Evolutionary conservation across 306 rosid genomes (phyloP), one percentile per base, ranked within the genome.

Genomic region (Pterocarpus santalinus): DNA sequence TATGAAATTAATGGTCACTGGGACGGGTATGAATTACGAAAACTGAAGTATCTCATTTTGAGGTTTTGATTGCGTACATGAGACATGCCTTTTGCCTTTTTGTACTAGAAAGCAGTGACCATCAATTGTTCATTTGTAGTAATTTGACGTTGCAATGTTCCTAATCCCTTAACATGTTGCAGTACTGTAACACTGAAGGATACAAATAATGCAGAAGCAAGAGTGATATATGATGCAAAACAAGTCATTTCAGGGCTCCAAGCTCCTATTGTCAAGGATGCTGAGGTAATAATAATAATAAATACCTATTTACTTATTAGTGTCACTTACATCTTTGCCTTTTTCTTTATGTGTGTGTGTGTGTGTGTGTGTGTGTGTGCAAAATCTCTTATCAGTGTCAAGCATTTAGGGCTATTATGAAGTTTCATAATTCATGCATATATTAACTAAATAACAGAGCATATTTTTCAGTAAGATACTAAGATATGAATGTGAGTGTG

Each of bases 1-100:
- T 90, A 72, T 65, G 92, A 85, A 87, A 73, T 90, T 73, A 64
- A 87, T 65, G 97, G 94, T 64, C 94, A 86, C 2, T 92, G 94
- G 97, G 94, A 92, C 67, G 90, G 88, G 97, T 92, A 84, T 8
- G 61, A 15, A n/a, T 8, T 4, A 55, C 14, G 57, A 52, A 52
- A 13, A 12, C 14, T 51, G 43, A 39, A 39, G 43, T 39, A 39
- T 39, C 43, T 39, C 46, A 51, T 9, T 71, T 69, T 47, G n/a
- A 68, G 22, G n/a, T 13, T 64, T 34, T 38, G 39, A 34, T 3
- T 22, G 28, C 28, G 28, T 22, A 22, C 28, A 22, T 22, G 28
- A 22, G 28, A 22, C 28, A 22, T 22, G 28, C 47, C 6, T 1
- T 43, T 41, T 41, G 46, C 0, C 46, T 39, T 41, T 41, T 41